Evolutionary conservation across 192 early-diverging fungal genomes (phyloP).

Genomic region (Cetraspora pellucida): DNA sequence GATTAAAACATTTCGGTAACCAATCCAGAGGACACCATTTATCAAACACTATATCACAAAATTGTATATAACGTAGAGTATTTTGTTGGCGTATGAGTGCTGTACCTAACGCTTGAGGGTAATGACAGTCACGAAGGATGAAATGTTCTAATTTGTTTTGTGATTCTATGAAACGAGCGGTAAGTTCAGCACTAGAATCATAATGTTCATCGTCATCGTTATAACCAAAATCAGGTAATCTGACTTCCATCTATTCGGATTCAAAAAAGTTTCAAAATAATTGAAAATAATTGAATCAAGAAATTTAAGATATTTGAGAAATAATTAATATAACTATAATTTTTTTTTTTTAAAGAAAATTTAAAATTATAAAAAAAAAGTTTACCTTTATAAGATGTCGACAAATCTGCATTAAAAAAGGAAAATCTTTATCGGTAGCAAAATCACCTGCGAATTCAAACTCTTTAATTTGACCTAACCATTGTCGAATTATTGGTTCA

Average conservation of each 20-base stretch:
- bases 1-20: not conserved
- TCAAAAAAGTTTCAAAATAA: too few relatives aligned
- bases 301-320: too few relatives aligned
- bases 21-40: not conserved
- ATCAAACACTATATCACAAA: not conserved
- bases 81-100: not conserved
- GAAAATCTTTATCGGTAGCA: not conserved
- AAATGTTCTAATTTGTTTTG: not conserved
- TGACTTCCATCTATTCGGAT: conserved; percentile 8
- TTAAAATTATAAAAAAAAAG: not conserved
- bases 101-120: not conserved
- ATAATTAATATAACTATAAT: too few relatives aligned
- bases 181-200: not conserved
- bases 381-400: not conserved
- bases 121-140: not conserved
- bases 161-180: not conserved
- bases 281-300: too few relatives aligned
- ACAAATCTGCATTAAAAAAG: not conserved
- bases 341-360: not conserved
- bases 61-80: conserved; percentile 6
- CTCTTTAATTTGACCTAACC: not conserved
- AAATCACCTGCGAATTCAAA: conserved; percentile 9
- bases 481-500: not conserved
- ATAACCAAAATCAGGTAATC: conserved; percentile 6
- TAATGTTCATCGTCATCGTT: conserved; percentile 6